Evolutionary conservation across 768 basidiomycete species (phyloP), one percentile per base, ranked within the genome.

Genomic region (Collybia sp.): DNA sequence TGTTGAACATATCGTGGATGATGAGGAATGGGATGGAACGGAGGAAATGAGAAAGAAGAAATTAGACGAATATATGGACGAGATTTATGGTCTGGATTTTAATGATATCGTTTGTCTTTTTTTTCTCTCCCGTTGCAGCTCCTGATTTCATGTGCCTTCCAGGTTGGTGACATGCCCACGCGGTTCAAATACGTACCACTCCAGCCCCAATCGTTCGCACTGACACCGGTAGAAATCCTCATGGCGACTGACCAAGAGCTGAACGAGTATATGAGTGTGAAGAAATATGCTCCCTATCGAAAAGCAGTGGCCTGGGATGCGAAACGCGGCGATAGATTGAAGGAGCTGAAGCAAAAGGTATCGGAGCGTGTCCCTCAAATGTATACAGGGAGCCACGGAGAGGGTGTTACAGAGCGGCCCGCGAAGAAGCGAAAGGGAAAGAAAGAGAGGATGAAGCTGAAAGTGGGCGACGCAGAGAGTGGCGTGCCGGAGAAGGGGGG

Each of bases 201-300:
- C 30, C 64, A 80, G 36, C 58, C 80, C 0, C 73, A 85, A 49
- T 63, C 61, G 30, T 94, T 76, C 64, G 82, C 78, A 1, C 79
- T 99, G 35, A 77, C 82, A 1, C 81, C 95, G 0, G 80, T 75
- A 3, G 94, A 99, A 56, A 90, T 98, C 51, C 74, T 99, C 18
- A 76, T 91, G 58, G 93, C 95, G 5, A 90, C 85, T 2, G 95
- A 99, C 65, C 73, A 82, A 45, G 96, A 99, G 60, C 77, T 99
- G 41, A 99, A 98, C 67, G 76, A 88, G 47, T 92, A 92, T 64
- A 78, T 95, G 66, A 80, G 86, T 37, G 71, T 98, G 56, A 95
- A 91, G 68, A 87, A 88, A 62, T 77, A 91, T 53, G 96, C 95
- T 12, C 91, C 96, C 5, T 98, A 97, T 63, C 82, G 89, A 36